These are phyloP conservation scores for Clarireedia monteithiana DNA, from an alignment of 2,329 filamentous ascomycete genomes.

Conservation along the genomic window DNA sequence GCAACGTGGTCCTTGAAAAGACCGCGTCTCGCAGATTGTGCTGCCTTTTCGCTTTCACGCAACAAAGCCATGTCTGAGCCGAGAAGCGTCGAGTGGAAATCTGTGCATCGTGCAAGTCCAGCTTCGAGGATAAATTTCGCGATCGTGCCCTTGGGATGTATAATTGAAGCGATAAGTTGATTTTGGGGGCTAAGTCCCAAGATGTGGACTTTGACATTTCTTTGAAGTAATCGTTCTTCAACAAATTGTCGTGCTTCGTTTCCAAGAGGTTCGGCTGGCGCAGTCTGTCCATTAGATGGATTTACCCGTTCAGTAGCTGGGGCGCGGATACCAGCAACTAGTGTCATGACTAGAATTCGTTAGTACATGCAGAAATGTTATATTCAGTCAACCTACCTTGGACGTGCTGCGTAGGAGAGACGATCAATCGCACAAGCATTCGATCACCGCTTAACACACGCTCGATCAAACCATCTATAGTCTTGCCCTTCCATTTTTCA, in stretches of 20 bases:
- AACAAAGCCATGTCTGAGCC: slow-evolving; percentile 81
- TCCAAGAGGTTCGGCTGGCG: slow-evolving; percentile 81
- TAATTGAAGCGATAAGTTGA: slow-evolving; percentile 78
- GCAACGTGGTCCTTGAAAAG: slow-evolving; percentile 76
- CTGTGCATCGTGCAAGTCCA: slow-evolving; percentile 84
- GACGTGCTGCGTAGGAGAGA: slow-evolving; percentile 76
- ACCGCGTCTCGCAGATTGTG: slow-evolving; percentile 68
- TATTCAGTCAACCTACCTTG: slow-evolving; percentile 18
- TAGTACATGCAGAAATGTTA: background rate
- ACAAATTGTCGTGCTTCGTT: slow-evolving; percentile 86
- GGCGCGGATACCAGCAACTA: slow-evolving; percentile 81
- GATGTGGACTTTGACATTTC: slow-evolving; percentile 73
- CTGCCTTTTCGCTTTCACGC: slow-evolving; percentile 77
- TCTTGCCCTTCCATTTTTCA: slow-evolving; percentile 76
- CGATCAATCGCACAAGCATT: slow-evolving; percentile 71
- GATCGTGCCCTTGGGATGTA: slow-evolving; percentile 89
- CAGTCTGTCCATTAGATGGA: slow-evolving; percentile 58
- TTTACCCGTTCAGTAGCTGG: slow-evolving; percentile 84
- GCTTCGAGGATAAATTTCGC: slow-evolving; percentile 84
- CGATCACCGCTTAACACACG: slow-evolving; percentile 87
- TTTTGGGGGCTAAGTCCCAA: slow-evolving; percentile 85
- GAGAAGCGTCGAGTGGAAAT: slow-evolving; percentile 90
- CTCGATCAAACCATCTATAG: slow-evolving; percentile 80
- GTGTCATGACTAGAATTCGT: slow-evolving; percentile 64
- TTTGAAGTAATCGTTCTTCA: slow-evolving; percentile 77